Conservation (phyloP, 202 grass and related monocot genomes). For the Panicum virgatum region DNA sequence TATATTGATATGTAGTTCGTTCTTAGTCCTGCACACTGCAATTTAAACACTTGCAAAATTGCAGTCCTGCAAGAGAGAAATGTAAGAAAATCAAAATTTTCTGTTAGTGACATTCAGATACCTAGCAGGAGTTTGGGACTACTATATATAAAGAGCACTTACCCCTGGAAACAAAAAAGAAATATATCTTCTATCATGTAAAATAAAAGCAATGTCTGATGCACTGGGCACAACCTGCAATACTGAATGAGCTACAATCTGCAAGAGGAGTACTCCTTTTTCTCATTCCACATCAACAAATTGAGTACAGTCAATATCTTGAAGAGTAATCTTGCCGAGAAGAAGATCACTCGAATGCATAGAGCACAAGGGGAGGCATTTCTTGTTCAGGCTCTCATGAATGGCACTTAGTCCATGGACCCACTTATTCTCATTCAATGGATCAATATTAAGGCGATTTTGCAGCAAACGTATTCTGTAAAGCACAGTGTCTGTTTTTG, state of each 20-base stretch:
- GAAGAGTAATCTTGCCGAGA: conserved; percentile 82
- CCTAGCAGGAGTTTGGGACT: not conserved
- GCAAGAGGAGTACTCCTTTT: not conserved
- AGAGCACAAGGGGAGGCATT: conserved; percentile 78
- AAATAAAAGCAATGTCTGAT: not conserved
- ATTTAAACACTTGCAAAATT: not conserved
- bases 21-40: not conserved
- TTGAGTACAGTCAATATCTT: conserved; percentile 84
- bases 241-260: not conserved
- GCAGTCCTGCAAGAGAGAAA: not conserved
- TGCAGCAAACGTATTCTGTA: conserved; percentile 82
- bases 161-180: conserved; percentile 7
- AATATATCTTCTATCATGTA: not conserved
- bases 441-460: conserved; percentile 86
- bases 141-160: not conserved
- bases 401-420: conserved; percentile 67
- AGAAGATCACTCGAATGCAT: conserved; percentile 75
- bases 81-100: conserved; percentile 6
- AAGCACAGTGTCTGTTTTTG: conserved; percentile 56
- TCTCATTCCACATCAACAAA: conserved; percentile 68
- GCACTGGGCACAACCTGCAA: not conserved
- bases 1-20: conserved; percentile 3
- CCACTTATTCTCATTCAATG: conserved; percentile 85
- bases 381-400: conserved; percentile 93
- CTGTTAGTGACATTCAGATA: not conserved